Base-by-base conservation (phyloP, 2,329 filamentous ascomycete genomes). In the Colletotrichum sp. region DNA sequence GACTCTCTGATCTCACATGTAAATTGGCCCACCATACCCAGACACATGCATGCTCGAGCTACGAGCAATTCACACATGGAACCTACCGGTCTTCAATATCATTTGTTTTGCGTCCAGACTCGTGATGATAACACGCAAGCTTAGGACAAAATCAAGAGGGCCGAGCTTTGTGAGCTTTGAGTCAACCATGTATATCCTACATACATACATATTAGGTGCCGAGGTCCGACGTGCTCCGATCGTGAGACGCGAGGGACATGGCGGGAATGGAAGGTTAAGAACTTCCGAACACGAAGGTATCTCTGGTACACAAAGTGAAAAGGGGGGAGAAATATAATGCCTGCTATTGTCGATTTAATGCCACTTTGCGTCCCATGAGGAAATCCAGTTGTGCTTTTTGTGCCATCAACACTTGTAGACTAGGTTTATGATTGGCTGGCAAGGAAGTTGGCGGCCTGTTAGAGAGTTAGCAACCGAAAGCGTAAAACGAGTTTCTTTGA, bases 371-470 rank as follows among this genome's bases (percentile, higher is more conserved):
- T 69, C 70, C 43, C 64, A 48, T 32, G 65, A 74, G 48, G 60
- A 75, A 69, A 65, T 65, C 18, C 25, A 74, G 32, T 60, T 55
- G 68, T 18, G 62, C 60, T 25, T 66, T 39, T 67, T 22, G 48
- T 60, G 9, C 39, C 64, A 43, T 65, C 25, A 25, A 36, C 39
- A 25, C 64, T 12, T 60, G 18, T 16, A 61, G 36, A 56, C 34
- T n/a, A n/a, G 52, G 55, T 43, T 81, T 76, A 91, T 75, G 89
- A 90, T 81, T 90, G 88, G 82, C 84, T 91, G 58, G 90, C 89
- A 76, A 91, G 85, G 79, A 86, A 86, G 80, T 91, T 91, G 78
- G 90, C 90, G 68, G 90, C 90, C 90, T 89, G 75, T 15, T 72
- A 25, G 27, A 64, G 68, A 22, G 13, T 65, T n/a, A 72, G 22